A percentile compares a stretch with the other conserved stretches of the same genome.
phyloP scores from a whole-genome alignment of 140 eudicot genomes.

The Bidens hawaiensis region DNA sequence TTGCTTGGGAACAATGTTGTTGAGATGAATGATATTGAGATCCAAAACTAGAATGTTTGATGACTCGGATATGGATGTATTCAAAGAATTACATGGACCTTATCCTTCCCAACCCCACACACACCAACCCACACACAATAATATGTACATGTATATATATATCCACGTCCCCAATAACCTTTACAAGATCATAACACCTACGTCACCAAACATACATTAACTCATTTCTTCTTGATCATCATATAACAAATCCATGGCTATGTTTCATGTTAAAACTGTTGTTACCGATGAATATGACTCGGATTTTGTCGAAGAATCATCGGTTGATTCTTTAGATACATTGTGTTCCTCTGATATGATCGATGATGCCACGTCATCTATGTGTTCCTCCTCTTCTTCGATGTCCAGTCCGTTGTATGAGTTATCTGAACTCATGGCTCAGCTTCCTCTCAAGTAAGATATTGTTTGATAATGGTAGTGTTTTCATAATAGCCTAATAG shows the following conservation, averaged over 20 bases:
- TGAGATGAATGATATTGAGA: not conserved
- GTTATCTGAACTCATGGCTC: constrained; percentile 65
- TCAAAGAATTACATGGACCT: constrained; percentile 34
- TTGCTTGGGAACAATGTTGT: constrained; percentile 27
- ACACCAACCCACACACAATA: not conserved
- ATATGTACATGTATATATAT: not conserved
- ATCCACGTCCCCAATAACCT: not conserved
- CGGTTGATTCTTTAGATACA: constrained; percentile 4
- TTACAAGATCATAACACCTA: constrained; percentile 11
- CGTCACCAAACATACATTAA: not conserved
- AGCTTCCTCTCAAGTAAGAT: constrained; percentile 78
- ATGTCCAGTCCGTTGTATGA: constrained; percentile 55
- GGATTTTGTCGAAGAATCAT: constrained; percentile 18
- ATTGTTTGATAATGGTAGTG: not conserved
- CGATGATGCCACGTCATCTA: constrained; percentile 30
- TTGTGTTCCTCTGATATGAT: constrained; percentile 24
- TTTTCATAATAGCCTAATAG: too few species aligned
- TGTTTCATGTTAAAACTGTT: not conserved
- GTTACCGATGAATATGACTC: constrained; percentile 1
- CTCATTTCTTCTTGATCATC: not conserved
- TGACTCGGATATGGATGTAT: constrained; percentile 59
- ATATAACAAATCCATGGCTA: constrained; percentile 11
- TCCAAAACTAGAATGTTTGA: constrained; percentile 19
- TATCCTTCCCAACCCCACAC: constrained; percentile 25
- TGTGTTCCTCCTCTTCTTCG: constrained; percentile 14